Evolutionary conservation across 805 yeast genomes (phyloP).

Genomic region (Naumovozyma castellii): DNA sequence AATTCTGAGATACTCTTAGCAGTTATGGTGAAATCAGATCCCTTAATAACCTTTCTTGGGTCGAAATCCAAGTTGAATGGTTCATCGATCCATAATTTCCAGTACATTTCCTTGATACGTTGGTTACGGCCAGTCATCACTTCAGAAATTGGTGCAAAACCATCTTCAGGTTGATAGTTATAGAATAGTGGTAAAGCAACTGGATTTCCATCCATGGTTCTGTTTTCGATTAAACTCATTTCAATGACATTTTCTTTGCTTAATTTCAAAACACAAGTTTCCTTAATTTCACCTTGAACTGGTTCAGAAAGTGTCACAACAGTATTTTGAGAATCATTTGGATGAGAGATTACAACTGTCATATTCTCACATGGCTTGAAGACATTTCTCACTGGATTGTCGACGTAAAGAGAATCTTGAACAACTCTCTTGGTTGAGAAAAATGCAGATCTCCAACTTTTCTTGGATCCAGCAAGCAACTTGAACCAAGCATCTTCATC

Average conservation of each 20-base stretch:
- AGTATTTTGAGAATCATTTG: slow-evolving; percentile 45
- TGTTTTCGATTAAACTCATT: slow-evolving; percentile 72
- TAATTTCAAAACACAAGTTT: slow-evolving; percentile 56
- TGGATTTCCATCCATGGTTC: slow-evolving; percentile 70
- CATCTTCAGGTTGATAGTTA: slow-evolving; percentile 72
- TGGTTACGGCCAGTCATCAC: slow-evolving; percentile 83
- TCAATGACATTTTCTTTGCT: slow-evolving; percentile 45
- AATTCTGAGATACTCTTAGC: slow-evolving; percentile 78
- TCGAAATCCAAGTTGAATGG: slow-evolving; percentile 57
- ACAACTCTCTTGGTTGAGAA: slow-evolving; percentile 69
- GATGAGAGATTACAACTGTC: slow-evolving; percentile 51
- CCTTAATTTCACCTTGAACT: slow-evolving; percentile 58
- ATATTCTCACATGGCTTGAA: slow-evolving; percentile 62
- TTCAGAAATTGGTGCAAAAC: slow-evolving; percentile 93
- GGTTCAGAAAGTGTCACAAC: slow-evolving; percentile 57
- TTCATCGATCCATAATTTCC: slow-evolving; percentile 88
- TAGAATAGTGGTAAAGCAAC: slow-evolving; percentile 70
- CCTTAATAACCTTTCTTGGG: slow-evolving; percentile 65
- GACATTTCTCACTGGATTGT: slow-evolving; percentile 72
- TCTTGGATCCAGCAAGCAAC: slow-evolving; percentile 66
- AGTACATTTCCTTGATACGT: slow-evolving; percentile 91
- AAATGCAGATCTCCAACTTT: slow-evolving; percentile 89
- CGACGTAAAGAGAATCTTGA: slow-evolving; percentile 71
- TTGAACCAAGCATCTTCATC: slow-evolving; percentile 58
- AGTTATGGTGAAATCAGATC: slow-evolving; percentile 53